Conservation (phyloP, 2,329 filamentous ascomycete species). For the Hypoxylon sp. region DNA sequence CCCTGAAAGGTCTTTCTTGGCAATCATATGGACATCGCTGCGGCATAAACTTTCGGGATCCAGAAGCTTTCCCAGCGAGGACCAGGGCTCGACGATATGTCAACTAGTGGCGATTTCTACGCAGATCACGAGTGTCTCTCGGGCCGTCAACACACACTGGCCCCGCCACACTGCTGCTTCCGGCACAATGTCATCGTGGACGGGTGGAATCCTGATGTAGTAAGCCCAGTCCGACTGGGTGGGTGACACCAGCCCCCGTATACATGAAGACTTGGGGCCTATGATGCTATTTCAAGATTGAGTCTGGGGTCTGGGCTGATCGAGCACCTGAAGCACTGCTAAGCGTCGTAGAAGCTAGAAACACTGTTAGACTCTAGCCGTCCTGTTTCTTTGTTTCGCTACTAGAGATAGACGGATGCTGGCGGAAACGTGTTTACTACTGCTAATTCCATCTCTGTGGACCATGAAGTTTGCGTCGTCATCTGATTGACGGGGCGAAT, state of each 20-base stretch:
- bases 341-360: constrained; percentile 5
- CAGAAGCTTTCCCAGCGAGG: constrained; percentile 36
- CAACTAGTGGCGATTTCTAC: constrained; percentile 21
- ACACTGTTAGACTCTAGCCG: background rate
- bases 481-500: constrained; percentile 13
- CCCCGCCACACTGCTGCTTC: constrained; percentile 22
- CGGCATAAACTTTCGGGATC: constrained; percentile 38
- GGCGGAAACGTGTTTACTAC: no score
- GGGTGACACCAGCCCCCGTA: constrained; percentile 22
- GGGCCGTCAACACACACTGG: constrained; percentile 11
- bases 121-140: constrained; percentile 21
- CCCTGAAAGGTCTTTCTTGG: constrained; percentile 31
- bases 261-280: constrained; percentile 4
- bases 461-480: background rate
- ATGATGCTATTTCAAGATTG: constrained; percentile 27
- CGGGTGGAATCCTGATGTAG: constrained; percentile 31
- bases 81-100: constrained; percentile 24
- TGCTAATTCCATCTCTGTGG: no score
- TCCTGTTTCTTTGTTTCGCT: constrained; percentile 1
- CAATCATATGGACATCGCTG: constrained; percentile 24
- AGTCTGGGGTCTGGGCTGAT: constrained; percentile 10
- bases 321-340: constrained; percentile 2
- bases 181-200: constrained; percentile 13
- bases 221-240: constrained; percentile 27
- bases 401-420: background rate